A percentile compares a stretch with the other conserved stretches of the same genome.
Evolutionary conservation across 352 stramenopile genomes (phyloP).

Genomic region (Globisporangium polare): DNA sequence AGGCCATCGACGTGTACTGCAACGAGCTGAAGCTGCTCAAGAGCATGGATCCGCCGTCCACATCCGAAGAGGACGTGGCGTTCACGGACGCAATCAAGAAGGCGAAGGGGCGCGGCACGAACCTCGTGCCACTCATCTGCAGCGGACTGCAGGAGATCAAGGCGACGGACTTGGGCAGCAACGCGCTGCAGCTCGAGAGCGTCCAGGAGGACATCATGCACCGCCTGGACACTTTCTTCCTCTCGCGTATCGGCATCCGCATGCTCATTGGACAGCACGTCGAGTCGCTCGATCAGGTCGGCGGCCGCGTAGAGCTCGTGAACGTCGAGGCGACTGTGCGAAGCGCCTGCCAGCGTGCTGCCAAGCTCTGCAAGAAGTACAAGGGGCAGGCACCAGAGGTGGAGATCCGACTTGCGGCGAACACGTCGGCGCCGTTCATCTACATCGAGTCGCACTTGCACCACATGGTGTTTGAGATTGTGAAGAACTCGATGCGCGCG

Average conservation of each 20-base stretch:
- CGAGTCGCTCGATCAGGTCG: slow-evolving; percentile 52
- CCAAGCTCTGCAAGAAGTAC: slow-evolving; percentile 51
- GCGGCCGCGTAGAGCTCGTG: slow-evolving; percentile 67
- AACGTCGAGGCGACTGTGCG: slow-evolving; percentile 67
- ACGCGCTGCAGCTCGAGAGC: slow-evolving; percentile 48
- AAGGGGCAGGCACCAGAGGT: slow-evolving; percentile 50
- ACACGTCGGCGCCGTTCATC: slow-evolving; percentile 59
- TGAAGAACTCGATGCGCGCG: slow-evolving; percentile 99
- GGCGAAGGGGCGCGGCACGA: slow-evolving; percentile 53
- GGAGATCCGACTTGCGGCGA: slow-evolving; percentile 49
- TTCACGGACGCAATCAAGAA: slow-evolving; percentile 62
- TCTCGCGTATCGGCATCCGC: slow-evolving; percentile 98
- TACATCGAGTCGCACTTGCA: slow-evolving; percentile 82
- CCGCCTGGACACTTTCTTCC: slow-evolving; percentile 97
- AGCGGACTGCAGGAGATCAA: slow-evolving; percentile 68
- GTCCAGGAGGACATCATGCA: slow-evolving; percentile 74
- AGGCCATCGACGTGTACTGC: slow-evolving; percentile 62
- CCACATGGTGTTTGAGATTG: slow-evolving; percentile 95
- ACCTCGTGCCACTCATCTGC: slow-evolving; percentile 79
- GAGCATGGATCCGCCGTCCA: slow-evolving; percentile 33
- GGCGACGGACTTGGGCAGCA: slow-evolving; percentile 54
- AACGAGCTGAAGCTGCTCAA: slow-evolving; percentile 51
- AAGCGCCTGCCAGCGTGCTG: slow-evolving; percentile 49
- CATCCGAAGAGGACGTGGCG: slow-evolving; percentile 46
- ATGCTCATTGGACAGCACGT: slow-evolving; percentile 96